Base-by-base conservation (phyloP, 768 basidiomycete species). In the Suillus weaverae region DNA sequence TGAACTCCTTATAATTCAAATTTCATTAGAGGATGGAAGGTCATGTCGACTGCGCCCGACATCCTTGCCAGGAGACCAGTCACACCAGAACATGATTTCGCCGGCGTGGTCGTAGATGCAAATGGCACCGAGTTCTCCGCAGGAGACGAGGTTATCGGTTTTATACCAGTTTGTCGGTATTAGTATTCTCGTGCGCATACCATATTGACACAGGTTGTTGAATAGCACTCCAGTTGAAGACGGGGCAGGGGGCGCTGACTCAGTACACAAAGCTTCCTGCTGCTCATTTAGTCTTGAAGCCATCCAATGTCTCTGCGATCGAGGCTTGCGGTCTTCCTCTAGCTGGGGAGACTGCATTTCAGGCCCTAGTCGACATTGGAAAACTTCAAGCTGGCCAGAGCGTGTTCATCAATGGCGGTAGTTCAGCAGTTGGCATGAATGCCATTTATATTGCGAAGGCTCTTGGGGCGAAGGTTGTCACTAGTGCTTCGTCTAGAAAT, bases 391-490 rank as follows among this genome's bases (percentile, higher is more conserved):
- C 77, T 30, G 86, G 84, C 1, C 86, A 88, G 69, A 80, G 81
- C 2, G 77, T 93, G 4, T 83, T 92, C 68, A 78, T 94, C 70
- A 88, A 90, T 63, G 90, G 90, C 0, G 91, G 89, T 5, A 88
- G 86, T 60, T 85, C 88, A 1, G 76, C 86, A 14, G 88, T 91
- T 1, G 91, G 91, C 5, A 77, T 81, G n/a, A 84, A 83, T 68
- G 90, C 89, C 1, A 88, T 92, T 56, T 89, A 92, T 72, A 71
- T 92, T 11, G 89, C 90, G 9, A 92, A 91, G 70, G 81, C 84
- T 1, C 79, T 78, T 66, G 88, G 88, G 4, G 85, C 85, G 62
- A 77, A 66, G 4, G 89, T 92, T 5, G 78, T 83, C 2, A 84
- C 85, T 0, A 85, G 81, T 36, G 89, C 87, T 10, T 90, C 89